A percentile compares a stretch with the other conserved stretches of the same genome.
Evolutionary conservation across 495 filamentous ascomycete species (phyloP).

Genomic region (Trichoderma virens): DNA sequence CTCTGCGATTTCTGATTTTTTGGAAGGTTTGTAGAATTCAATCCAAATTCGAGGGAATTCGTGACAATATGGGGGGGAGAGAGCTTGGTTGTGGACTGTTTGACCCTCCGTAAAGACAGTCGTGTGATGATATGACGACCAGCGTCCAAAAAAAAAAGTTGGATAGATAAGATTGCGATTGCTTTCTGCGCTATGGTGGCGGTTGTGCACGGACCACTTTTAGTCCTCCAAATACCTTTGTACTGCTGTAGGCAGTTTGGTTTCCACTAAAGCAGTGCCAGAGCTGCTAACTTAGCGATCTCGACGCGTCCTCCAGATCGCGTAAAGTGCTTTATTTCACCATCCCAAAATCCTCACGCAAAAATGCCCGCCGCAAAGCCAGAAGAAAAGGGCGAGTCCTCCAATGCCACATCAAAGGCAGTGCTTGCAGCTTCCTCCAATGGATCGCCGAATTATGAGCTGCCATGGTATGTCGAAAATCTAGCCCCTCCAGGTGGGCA

Average conservation of each 20-base stretch:
- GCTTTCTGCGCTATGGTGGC: neutral
- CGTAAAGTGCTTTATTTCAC: neutral
- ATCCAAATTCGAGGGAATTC: neutral
- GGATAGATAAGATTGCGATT: neutral
- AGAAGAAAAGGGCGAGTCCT: slow-evolving; percentile 60
- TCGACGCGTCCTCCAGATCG: slow-evolving; percentile 6
- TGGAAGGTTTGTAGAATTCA: neutral
- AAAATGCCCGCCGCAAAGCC: slow-evolving; percentile 36
- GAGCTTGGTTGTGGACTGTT: neutral
- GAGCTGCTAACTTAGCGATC: slow-evolving; percentile 15
- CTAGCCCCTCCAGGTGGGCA: slow-evolving; percentile 6
- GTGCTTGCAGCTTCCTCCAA: slow-evolving; percentile 55
- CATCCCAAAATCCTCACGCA: neutral
- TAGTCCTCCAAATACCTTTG: neutral
- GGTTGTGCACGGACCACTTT: neutral
- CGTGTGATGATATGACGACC: neutral
- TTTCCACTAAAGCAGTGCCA: neutral
- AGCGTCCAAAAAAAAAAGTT: neutral
- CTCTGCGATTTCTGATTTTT: neutral
- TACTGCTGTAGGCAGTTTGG: neutral
- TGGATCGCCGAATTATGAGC: slow-evolving; percentile 64
- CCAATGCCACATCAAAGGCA: slow-evolving; percentile 61
- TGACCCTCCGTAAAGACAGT: neutral
- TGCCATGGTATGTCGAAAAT: slow-evolving; percentile 68
- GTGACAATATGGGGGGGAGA: neutral